phyloP scores from a whole-genome alignment of 1,284 basidiomycete species.

The Apiotrichum veenhuisii region DNA sequence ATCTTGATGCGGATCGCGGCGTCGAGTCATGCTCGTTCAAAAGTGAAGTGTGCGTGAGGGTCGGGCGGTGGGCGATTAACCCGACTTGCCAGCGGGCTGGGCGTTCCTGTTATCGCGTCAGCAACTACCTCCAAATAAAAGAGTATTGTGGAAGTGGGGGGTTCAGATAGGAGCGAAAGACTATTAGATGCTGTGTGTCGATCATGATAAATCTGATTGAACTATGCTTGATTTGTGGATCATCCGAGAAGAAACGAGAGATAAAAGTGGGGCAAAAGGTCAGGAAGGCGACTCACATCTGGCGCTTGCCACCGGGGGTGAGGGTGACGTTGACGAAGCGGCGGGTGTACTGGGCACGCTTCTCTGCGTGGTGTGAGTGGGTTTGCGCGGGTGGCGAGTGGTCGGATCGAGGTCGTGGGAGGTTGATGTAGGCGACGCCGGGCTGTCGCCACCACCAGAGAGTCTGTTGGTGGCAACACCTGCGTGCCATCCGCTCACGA shows the following conservation, averaged over 20 bases:
- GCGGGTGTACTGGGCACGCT: constrained; percentile 75
- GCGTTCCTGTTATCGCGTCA: constrained; percentile 40
- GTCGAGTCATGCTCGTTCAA: background rate
- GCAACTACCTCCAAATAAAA: constrained; percentile 9
- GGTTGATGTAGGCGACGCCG: no score
- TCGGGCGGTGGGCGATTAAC: constrained; percentile 29
- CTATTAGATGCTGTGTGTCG: constrained; percentile 68
- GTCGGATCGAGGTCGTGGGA: no score
- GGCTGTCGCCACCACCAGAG: no score
- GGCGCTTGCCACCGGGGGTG: constrained; percentile 86
- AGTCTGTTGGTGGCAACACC: background rate
- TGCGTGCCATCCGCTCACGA: background rate
- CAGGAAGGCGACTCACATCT: constrained; percentile 68
- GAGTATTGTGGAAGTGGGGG: constrained; percentile 11
- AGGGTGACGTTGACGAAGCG: constrained; percentile 81
- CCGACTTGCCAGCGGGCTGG: constrained; percentile 49
- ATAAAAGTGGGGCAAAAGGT: background rate
- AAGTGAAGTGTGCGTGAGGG: background rate
- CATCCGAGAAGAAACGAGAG: constrained; percentile 53
- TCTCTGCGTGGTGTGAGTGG: constrained; percentile 54
- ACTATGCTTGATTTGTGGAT: constrained; percentile 74
- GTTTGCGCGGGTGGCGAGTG: background rate
- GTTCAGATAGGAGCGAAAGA: constrained; percentile 93
- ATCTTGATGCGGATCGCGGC: no score
- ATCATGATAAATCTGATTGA: constrained; percentile 74